These are phyloP conservation scores for Sordaria brevicollis DNA, from an alignment of 495 filamentous ascomycete genomes.

Conservation along the genomic window DNA sequence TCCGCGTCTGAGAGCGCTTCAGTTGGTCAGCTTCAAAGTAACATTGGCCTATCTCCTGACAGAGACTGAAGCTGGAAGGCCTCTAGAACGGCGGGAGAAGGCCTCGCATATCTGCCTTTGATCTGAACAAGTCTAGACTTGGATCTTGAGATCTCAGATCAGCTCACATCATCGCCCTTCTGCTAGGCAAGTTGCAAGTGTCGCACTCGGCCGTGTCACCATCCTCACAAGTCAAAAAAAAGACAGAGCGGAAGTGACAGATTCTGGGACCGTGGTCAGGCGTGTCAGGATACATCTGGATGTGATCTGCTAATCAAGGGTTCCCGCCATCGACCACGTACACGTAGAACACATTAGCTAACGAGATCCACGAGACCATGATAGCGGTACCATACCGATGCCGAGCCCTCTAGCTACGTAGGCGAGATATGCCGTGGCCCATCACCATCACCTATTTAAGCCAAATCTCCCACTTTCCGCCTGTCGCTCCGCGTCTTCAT, in stretches of 20 bases:
- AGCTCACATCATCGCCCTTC: background rate
- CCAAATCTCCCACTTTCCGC: background rate
- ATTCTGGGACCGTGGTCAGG: background rate
- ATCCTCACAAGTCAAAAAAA: background rate
- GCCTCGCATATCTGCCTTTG: background rate
- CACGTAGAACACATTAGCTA: background rate
- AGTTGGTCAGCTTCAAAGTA: background rate
- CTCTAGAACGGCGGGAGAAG: background rate
- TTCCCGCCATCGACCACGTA: background rate
- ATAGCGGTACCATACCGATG: background rate
- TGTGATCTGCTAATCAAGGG: background rate
- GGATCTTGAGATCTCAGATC: background rate
- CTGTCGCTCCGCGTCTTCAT: background rate
- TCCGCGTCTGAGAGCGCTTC: background rate
- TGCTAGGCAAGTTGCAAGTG: background rate
- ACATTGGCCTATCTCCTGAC: background rate
- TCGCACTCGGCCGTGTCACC: background rate
- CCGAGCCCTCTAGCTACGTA: background rate
- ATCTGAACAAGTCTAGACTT: background rate
- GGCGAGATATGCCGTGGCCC: background rate
- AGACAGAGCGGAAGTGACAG: background rate
- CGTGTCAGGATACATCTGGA: background rate
- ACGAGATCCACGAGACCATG: background rate
- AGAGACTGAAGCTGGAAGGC: background rate
- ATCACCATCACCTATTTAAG: background rate